Evolutionary conservation across 202 grass and related monocot genomes (phyloP).

Genomic region (Schoenoplectus triqueter): DNA sequence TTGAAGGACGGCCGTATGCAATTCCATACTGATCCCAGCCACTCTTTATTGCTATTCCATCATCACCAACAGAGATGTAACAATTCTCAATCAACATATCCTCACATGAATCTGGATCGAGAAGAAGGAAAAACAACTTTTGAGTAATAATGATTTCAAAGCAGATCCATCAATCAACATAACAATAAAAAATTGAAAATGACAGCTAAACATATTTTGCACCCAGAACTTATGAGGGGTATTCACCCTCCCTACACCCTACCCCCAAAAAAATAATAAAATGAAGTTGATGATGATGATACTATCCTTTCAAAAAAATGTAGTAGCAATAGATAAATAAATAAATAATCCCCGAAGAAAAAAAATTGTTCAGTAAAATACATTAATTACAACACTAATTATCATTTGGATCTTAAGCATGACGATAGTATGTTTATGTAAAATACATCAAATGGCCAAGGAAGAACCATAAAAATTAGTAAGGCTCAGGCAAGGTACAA

Average conservation of each 20-base stretch:
- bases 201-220: conserved; percentile 28
- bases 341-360: neutral
- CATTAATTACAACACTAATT: neutral
- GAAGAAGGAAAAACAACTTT: neutral
- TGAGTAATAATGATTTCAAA: neutral
- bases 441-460: neutral
- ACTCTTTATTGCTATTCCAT: conserved; percentile 88
- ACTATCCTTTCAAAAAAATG: no score
- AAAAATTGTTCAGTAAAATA: neutral
- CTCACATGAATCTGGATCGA: conserved; percentile 80
- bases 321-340: neutral
- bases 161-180: neutral
- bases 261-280: neutral
- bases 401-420: neutral
- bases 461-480: neutral
- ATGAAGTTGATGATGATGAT: no score
- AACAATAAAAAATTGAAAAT: neutral
- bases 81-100: conserved; percentile 97
- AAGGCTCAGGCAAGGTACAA: neutral
- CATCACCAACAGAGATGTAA: conserved; percentile 94
- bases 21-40: conserved; percentile 97
- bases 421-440: neutral
- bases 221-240: neutral
- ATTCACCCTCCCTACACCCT: neutral
- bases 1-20: conserved; percentile 76